Evolutionary conservation across 2,329 filamentous ascomycete genomes (phyloP).

Genomic region (Fusarium liriodendri): DNA sequence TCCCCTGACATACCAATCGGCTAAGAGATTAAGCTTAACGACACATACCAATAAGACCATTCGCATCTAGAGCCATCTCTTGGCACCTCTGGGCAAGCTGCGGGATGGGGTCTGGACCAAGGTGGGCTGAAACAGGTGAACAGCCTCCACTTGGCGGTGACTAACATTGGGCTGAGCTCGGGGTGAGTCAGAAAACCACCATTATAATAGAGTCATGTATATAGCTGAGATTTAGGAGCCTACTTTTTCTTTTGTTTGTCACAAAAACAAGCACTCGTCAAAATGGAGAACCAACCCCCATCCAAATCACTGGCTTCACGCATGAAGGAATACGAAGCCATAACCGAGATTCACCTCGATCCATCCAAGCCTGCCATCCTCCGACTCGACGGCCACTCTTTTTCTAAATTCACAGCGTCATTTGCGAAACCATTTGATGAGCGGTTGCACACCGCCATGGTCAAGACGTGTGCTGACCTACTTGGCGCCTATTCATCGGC

Average conservation of each 20-base stretch:
- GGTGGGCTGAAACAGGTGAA: neutral
- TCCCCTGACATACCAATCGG: neutral
- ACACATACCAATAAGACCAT: neutral
- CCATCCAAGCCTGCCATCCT: constrained; percentile 21
- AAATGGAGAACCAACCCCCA: neutral
- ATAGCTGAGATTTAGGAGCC: neutral
- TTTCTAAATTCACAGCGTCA: constrained; percentile 28
- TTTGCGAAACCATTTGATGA: constrained; percentile 29
- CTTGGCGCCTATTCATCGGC: constrained; percentile 14
- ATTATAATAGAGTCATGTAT: neutral
- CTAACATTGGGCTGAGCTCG: neutral
- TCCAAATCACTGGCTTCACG: constrained; percentile 10
- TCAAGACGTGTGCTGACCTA: constrained; percentile 27
- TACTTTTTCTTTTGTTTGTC: neutral
- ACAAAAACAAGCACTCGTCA: neutral
- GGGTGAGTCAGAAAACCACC: neutral
- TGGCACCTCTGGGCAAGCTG: neutral
- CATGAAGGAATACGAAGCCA: constrained; percentile 28
- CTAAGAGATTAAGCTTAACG: neutral
- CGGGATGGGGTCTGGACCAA: neutral
- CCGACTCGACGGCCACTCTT: constrained; percentile 29
- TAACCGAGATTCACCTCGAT: constrained; percentile 15
- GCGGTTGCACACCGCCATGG: constrained; percentile 26
- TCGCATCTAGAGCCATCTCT: neutral
- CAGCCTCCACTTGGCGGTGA: neutral